phyloP scores from a whole-genome alignment of 352 stramenopile species.

The Hyphochytrium catenoides region DNA sequence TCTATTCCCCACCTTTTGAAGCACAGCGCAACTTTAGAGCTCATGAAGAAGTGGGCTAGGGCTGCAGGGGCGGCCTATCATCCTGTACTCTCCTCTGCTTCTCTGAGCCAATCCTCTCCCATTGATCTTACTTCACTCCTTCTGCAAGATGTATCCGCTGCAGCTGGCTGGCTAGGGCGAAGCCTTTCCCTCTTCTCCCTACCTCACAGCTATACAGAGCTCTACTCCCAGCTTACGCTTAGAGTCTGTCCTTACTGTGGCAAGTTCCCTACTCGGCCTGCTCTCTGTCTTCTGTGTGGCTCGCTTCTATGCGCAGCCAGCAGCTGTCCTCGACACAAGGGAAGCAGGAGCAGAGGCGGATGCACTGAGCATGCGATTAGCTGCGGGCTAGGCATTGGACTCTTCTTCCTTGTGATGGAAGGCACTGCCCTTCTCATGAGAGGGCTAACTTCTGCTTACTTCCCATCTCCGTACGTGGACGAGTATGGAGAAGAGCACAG shows the following conservation, averaged over 20 bases:
- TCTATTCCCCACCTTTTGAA: too few species aligned
- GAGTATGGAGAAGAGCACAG: conserved; percentile 65
- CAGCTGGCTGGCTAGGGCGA: too few species aligned
- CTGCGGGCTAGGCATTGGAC: conserved; percentile 40
- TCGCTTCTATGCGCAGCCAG: conserved; percentile 46
- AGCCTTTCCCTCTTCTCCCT: conserved; percentile 38
- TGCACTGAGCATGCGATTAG: conserved; percentile 50
- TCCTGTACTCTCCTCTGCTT: too few species aligned
- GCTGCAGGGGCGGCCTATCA: too few species aligned
- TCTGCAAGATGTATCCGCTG: too few species aligned
- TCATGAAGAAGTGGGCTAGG: too few species aligned
- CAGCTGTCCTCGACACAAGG: conserved; percentile 39
- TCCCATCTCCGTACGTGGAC: conserved; percentile 54
- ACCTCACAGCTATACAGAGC: conserved; percentile 44
- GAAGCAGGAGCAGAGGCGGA: conserved; percentile 21
- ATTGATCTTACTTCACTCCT: too few species aligned
- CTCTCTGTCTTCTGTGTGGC: conserved; percentile 55
- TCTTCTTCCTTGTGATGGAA: conserved; percentile 56
- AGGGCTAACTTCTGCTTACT: conserved; percentile 12
- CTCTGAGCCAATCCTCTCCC: too few species aligned
- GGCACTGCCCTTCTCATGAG: conserved; percentile 55
- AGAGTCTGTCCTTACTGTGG: conserved; percentile 37
- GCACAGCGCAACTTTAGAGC: too few species aligned
- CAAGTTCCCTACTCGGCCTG: conserved; percentile 45
- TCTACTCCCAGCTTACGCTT: conserved; percentile 55